Evolutionary conservation across 2,329 filamentous ascomycete genomes (phyloP), one percentile per base, ranked within the genome.

Genomic region (Calonectria pseudoreteaudii): DNA sequence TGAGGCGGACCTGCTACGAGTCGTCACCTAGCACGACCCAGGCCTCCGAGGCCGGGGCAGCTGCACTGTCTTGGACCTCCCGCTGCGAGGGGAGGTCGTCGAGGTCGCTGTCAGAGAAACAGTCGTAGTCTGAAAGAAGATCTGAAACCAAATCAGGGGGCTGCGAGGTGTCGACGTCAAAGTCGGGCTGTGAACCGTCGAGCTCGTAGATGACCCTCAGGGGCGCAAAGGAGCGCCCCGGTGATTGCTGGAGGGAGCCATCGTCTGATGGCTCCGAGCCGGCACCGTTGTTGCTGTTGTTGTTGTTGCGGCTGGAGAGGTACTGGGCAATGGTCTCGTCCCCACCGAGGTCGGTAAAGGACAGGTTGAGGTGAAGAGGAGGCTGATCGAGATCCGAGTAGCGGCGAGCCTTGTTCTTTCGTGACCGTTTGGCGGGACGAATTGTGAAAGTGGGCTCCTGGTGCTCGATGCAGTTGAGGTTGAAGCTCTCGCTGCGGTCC

Each of bases 21-120:
- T 83, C 86, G 83, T 87, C 86, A 80, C 83, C 84, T 78, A 88
- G 81, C 81, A 87, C 82, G 44, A 87, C 82, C 86, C 86, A 88
- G 74, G 83, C 79, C 52, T 84, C 85, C 30, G 82, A 78, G 67
- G 78, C 78, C 44, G 80, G 76, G 58, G 78, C 72, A 67, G 79
- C 77, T 74, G 79, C 78, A 76, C 78, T 70, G 58, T 83, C 81
- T 65, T 75, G 73, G 64, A 83, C 76, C 78, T 84, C 82, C 50
- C 76, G 77, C 79, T 85, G 82, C 0, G 79, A 77, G 41, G 81
- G 83, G 13, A 77, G 68, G 65, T 82, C 81, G 56, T 83, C 82
- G 38, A 84, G 75, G 56, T 85, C 83, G 65, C 81, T 81, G 52
- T 86, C 83, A 13, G 83, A 84, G 66, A 85, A 81, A 68, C 76